These are phyloP conservation scores for Chaetomiaceae sp. DNA, from an alignment of 2,329 filamentous ascomycete genomes.

Conservation along the genomic window DNA sequence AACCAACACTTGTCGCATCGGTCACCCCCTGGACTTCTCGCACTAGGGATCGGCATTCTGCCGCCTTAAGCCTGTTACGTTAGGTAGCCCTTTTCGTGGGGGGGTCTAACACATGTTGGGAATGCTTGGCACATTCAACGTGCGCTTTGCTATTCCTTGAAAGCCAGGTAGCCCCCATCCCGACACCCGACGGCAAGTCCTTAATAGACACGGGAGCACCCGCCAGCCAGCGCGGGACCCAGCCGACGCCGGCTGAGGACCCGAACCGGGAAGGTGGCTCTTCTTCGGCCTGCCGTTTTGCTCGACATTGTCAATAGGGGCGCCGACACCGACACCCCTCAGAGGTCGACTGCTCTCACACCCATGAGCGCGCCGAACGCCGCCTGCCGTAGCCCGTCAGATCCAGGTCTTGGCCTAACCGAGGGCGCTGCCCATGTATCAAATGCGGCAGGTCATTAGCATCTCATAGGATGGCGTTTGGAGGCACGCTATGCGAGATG, in stretches of 20 bases:
- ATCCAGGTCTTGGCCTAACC: not conserved
- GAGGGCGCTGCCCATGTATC: not conserved
- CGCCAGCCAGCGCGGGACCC: constrained; percentile 15
- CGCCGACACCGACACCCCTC: not conserved
- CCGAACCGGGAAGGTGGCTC: constrained; percentile 26
- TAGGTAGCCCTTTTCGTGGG: constrained; percentile 5
- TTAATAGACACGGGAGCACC: constrained; percentile 19
- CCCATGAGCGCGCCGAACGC: not conserved
- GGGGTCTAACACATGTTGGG: not conserved
- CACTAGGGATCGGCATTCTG: constrained; percentile 3
- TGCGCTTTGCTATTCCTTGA: constrained; percentile 14
- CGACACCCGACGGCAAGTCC: not conserved
- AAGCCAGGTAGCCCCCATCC: constrained; percentile 14
- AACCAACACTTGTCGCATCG: not conserved
- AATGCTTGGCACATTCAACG: constrained; percentile 14
- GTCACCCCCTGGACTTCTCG: not conserved
- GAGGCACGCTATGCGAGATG: not conserved
- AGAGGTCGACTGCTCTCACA: constrained; percentile 2
- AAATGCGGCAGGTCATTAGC: constrained; percentile 19
- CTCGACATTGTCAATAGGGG: constrained; percentile 2
- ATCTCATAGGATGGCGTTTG: not conserved
- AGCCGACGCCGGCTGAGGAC: constrained; percentile 10
- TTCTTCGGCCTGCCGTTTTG: constrained; percentile 15
- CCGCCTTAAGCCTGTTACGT: constrained; percentile 12
- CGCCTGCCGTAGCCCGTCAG: not conserved